phyloP scores from a whole-genome alignment of 2,329 filamentous ascomycete genomes.

The Xylaria sp. region DNA sequence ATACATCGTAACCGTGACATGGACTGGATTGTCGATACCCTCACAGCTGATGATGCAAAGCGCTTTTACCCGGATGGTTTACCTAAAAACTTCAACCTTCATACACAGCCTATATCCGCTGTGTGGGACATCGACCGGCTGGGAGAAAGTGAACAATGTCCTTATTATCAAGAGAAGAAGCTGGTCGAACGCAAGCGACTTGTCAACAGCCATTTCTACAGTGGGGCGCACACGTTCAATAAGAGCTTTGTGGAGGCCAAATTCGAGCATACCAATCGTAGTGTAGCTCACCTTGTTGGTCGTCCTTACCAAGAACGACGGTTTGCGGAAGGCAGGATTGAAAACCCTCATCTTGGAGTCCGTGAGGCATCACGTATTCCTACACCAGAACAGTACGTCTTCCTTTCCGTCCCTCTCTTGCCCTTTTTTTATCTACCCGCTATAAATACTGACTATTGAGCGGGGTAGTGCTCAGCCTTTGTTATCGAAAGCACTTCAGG shows the following conservation, averaged over 20 bases:
- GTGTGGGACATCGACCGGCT: conserved; percentile 35
- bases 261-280: conserved; percentile 40
- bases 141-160: conserved; percentile 18
- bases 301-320: conserved; percentile 47
- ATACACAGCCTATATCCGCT: conserved; percentile 18
- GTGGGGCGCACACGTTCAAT: conserved; percentile 45
- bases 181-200: conserved; percentile 38
- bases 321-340: conserved; percentile 27
- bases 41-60: conserved; percentile 36
- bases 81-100: conserved; percentile 40
- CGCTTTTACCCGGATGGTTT: conserved; percentile 42
- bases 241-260: conserved; percentile 42
- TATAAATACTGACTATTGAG: conserved; percentile 2
- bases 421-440: background rate
- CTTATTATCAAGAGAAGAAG: conserved; percentile 30
- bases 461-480: conserved; percentile 44
- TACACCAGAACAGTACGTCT: conserved; percentile 43
- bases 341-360: conserved; percentile 42
- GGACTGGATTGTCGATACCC: conserved; percentile 40
- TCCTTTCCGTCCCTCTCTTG: background rate
- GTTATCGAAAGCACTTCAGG: conserved; percentile 48
- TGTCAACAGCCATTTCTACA: conserved; percentile 48
- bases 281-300: conserved; percentile 42
- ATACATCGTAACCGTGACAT: background rate
- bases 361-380: conserved; percentile 47